These are phyloP conservation scores for Potentilla sterilis DNA, from an alignment of 306 rosid species.

Conservation along the genomic window DNA sequence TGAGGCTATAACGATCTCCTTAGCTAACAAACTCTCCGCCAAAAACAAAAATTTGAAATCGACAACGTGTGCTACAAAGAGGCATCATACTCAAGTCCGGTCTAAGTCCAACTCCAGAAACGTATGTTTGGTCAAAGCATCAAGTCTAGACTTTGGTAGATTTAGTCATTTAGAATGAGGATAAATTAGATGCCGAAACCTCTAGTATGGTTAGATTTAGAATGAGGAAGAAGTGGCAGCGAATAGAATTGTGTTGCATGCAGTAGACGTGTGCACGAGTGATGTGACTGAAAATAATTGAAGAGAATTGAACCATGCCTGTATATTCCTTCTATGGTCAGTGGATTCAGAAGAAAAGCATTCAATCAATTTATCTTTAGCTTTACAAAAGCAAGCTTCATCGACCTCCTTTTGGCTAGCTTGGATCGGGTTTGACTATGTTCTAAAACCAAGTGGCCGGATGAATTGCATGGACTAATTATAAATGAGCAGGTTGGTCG, in stretches of 20 bases:
- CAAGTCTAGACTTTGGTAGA: too few species aligned
- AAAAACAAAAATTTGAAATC: too few species aligned
- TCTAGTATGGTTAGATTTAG: too few species aligned
- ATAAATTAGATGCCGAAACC: too few species aligned
- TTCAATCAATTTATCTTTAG: slow-evolving; percentile 12
- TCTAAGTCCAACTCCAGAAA: too few species aligned
- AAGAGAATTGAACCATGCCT: not conserved
- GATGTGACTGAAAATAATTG: not conserved
- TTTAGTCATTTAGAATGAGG: too few species aligned
- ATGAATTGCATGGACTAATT: not conserved
- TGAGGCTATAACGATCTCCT: too few species aligned
- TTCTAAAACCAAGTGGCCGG: slow-evolving; percentile 6
- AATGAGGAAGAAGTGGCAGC: too few species aligned
- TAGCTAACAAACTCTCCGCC: too few species aligned
- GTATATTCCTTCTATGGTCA: slow-evolving; percentile 8
- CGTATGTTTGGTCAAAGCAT: too few species aligned
- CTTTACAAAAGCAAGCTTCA: not conserved
- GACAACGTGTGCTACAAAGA: too few species aligned
- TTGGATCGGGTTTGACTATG: slow-evolving; percentile 13
- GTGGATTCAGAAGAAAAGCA: not conserved
- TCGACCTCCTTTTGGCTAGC: not conserved
- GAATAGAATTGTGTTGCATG: not conserved
- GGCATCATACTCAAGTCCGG: too few species aligned
- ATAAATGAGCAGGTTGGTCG: not conserved
- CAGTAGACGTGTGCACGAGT: not conserved